Evolutionary conservation across 2,329 filamentous ascomycete species (phyloP).

Genomic region (Aspergillus persii): DNA sequence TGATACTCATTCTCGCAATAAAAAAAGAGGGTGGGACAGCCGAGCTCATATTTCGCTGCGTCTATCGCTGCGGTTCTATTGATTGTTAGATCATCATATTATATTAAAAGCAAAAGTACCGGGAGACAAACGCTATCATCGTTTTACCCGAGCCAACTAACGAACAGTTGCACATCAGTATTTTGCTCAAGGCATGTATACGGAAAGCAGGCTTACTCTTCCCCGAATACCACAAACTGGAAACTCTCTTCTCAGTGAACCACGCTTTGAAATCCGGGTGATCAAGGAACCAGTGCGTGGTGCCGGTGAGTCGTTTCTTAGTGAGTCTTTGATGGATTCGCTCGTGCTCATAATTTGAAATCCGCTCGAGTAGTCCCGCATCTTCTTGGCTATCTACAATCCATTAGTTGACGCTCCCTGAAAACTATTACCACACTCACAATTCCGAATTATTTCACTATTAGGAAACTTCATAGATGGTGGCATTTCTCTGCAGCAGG

Average conservation of each 20-base stretch:
- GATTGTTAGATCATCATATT: not conserved
- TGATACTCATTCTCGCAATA: slow-evolving; percentile 18
- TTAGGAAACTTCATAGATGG: no score
- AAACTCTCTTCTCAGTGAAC: slow-evolving; percentile 6
- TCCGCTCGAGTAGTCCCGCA: no score
- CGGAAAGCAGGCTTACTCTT: slow-evolving; percentile 15
- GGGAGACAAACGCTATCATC: slow-evolving; percentile 13
- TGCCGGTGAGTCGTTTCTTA: slow-evolving; percentile 17
- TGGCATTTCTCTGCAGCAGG: no score
- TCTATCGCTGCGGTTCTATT: slow-evolving; percentile 15
- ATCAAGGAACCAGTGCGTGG: slow-evolving; percentile 18
- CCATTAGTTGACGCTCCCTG: no score
- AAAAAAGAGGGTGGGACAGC: slow-evolving; percentile 14
- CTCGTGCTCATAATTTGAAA: slow-evolving; percentile 15
- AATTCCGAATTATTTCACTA: no score
- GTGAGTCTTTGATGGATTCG: slow-evolving; percentile 18
- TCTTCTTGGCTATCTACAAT: no score
- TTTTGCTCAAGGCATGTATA: not conserved
- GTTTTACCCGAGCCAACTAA: slow-evolving; percentile 13
- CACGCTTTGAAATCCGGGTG: slow-evolving; percentile 17
- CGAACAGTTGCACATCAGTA: no score
- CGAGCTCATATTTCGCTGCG: slow-evolving; percentile 7
- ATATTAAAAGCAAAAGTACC: not conserved
- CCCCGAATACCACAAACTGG: slow-evolving; percentile 20
- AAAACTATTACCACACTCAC: no score